phyloP scores from a whole-genome alignment of 163 green algal genomes.

The Chloromonas sp. region DNA sequence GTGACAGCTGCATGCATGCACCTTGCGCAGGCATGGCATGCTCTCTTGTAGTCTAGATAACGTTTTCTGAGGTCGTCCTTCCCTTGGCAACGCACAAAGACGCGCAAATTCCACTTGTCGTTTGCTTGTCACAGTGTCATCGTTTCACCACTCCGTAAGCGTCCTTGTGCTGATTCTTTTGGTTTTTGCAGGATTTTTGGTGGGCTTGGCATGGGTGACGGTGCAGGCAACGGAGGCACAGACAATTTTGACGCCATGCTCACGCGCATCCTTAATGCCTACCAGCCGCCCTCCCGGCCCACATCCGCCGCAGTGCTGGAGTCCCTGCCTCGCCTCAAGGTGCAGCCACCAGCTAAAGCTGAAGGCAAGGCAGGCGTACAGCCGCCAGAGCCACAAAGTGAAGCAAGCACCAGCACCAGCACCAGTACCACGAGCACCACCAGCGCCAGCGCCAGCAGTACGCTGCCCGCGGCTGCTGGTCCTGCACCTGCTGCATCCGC shows the following conservation, averaged over 20 bases:
- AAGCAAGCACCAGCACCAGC: constrained; percentile 2
- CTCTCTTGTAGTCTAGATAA: background rate
- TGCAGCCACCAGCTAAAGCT: constrained; percentile 6
- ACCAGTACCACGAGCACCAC: background rate
- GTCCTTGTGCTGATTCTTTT: too few relatives aligned
- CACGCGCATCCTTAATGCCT: constrained; percentile 15
- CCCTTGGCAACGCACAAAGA: background rate
- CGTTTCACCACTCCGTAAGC: background rate
- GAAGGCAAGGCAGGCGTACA: background rate
- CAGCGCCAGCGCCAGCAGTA: background rate
- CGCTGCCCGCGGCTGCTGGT: background rate
- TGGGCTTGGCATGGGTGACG: background rate
- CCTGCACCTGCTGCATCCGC: background rate
- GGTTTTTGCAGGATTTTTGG: background rate
- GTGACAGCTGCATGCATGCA: background rate
- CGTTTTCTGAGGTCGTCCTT: background rate
- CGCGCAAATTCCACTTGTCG: too few relatives aligned
- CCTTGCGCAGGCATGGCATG: background rate
- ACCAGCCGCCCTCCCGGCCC: constrained; percentile 24
- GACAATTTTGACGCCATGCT: constrained; percentile 1
- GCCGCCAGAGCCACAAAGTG: background rate
- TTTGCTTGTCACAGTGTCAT: background rate
- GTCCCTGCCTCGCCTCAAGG: constrained; percentile 21
- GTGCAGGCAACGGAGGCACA: background rate
- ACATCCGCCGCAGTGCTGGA: constrained; percentile 16